Conservation (phyloP, 1,284 basidiomycete species). For the Pyrrhoderma lamaoense region DNA sequence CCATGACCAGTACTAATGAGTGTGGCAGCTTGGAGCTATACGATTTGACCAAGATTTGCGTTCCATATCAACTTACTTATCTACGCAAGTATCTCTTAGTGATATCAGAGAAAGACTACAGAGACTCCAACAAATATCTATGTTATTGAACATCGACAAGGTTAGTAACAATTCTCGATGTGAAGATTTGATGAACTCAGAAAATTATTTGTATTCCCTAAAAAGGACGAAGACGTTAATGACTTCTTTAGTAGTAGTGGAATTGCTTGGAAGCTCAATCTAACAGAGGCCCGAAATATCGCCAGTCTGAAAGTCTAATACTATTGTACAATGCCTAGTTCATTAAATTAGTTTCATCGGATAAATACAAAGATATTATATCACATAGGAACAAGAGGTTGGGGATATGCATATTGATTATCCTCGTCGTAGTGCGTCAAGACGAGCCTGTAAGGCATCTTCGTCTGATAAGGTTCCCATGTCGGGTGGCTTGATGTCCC, state of each 20-base stretch:
- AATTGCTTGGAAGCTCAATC: conserved; percentile 80
- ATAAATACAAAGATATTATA: too few species aligned
- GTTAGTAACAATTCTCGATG: conserved; percentile 39
- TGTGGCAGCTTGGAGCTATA: conserved; percentile 84
- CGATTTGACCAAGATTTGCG: conserved; percentile 93
- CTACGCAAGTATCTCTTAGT: conserved; percentile 80
- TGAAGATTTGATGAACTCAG: too few species aligned
- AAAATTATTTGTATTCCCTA: conserved; percentile 14
- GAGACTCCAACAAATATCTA: conserved; percentile 89
- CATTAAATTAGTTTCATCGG: too few species aligned
- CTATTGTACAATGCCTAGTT: not conserved
- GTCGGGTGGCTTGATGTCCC: conserved; percentile 32
- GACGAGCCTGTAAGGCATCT: conserved; percentile 80
- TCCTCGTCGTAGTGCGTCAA: conserved; percentile 73
- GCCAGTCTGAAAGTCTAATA: conserved; percentile 51
- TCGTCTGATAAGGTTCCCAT: conserved; percentile 61
- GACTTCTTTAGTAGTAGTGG: conserved; percentile 90
- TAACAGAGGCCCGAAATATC: conserved; percentile 71
- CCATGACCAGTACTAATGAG: not conserved
- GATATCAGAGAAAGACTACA: conserved; percentile 89
- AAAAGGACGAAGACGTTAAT: conserved; percentile 82
- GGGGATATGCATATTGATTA: conserved; percentile 22
- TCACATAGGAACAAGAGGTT: too few species aligned
- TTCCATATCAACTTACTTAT: conserved; percentile 75
- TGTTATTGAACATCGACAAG: conserved; percentile 82